Evolutionary conservation across 108 stramenopile species (phyloP).

Genomic region (Pseudonitzschia multiseries): DNA sequence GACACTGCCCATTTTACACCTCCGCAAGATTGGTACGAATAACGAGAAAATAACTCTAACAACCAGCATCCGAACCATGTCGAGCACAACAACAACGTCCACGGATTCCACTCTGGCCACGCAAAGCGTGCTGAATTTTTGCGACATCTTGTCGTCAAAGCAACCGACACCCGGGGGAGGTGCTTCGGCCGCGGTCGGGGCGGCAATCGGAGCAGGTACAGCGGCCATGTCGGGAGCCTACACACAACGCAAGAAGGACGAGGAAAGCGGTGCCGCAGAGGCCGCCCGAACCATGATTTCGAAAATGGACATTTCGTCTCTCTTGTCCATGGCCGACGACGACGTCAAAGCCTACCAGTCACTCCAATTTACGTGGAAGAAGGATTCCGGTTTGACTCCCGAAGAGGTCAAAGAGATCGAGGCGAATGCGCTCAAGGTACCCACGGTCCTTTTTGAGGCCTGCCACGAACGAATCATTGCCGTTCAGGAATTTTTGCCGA

Average conservation of each 20-base stretch:
- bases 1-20: neutral
- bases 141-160: constrained; percentile 56
- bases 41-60: neutral
- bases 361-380: constrained; percentile 74
- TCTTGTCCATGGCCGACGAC: constrained; percentile 61
- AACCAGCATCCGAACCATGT: neutral
- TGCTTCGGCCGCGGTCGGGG: constrained; percentile 73
- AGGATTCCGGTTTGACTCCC: constrained; percentile 42
- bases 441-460: constrained; percentile 52
- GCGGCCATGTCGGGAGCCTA: constrained; percentile 77
- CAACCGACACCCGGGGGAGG: constrained; percentile 83
- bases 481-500: constrained; percentile 65
- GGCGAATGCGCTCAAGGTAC: constrained; percentile 57
- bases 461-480: constrained; percentile 59
- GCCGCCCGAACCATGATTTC: constrained; percentile 50
- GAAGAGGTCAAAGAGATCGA: constrained; percentile 66
- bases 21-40: neutral
- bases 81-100: constrained; percentile 11
- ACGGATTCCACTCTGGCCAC: constrained; percentile 15
- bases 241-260: constrained; percentile 74
- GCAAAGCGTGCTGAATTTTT: constrained; percentile 51
- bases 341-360: constrained; percentile 72
- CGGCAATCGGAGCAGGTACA: constrained; percentile 72
- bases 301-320: constrained; percentile 40
- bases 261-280: constrained; percentile 62